Evolutionary conservation across 1,284 basidiomycete species (phyloP), one percentile per base, ranked within the genome.

Genomic region (Cryptococcus sp.): DNA sequence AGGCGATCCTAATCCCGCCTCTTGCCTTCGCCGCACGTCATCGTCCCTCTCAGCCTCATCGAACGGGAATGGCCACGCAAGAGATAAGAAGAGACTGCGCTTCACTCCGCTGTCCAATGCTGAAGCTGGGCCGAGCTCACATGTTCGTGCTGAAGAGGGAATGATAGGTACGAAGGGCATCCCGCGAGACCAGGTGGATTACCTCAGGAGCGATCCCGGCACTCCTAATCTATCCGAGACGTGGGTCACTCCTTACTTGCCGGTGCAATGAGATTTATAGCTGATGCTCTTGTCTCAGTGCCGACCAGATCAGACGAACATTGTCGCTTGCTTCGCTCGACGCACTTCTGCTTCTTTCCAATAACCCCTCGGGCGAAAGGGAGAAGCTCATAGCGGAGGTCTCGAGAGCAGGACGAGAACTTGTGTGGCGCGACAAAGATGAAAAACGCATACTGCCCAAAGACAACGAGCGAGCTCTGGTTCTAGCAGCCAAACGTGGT

Each of bases 381-480:
- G 71, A 72, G 17, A 63, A 66, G 35, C 58, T 77, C 27, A 40
- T 78, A 17, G 61, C 63, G 1, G 72, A 68, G 20, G 70, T 75
- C 2, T 55, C 63, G 0, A 39, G 65, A 47, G 70, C 70, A 2
- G 70, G 75, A 3, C 68, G 67, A 52, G 72, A 68, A 11, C 63
- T 91, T 69, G 85, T 95, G 1, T 95, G 92, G 91, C 82, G 92
- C 39, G 86, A 89, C 65, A 81, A 85, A 64, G 90, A 90, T 4
- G 88, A 93, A 77, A 85, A 86, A 42, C 85, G 86, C 0, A 84
- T 85, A 1, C 85, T 90, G 61, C 78, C 94, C 7, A 72, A 82
- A 41, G 86, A 86, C 61, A 66, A 89, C 20, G 84, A 86, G 75
- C 85, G 88, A 57, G 89, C 89, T 60, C 69, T 89, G 20, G 83